Base-by-base conservation (phyloP, 306 rosid species). In the Mimosa bimucronata region DNA sequence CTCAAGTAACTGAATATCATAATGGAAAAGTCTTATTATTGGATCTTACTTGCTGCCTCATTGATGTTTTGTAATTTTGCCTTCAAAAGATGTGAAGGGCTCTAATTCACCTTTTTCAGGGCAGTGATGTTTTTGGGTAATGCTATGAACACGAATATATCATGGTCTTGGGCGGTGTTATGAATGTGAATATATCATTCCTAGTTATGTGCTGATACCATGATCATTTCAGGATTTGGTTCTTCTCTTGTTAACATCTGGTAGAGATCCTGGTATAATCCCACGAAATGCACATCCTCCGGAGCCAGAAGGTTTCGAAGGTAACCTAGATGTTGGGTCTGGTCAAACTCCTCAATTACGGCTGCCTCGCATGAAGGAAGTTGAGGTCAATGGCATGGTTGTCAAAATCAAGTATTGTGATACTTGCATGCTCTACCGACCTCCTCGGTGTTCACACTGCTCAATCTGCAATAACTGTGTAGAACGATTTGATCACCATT, bases 401-500 rank as follows among this genome's bases (percentile, higher is more conserved):
- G 85, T 95, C 65, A 95, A 90, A 87, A 88, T 95, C 83, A 95
- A 95, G 84, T 95, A 95, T 69, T 95, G 99, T 74, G 99, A 95
- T 73, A 95, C 99, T 67, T 95, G 99, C 87, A 93, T 93, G 99
- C 99, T 95, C 68, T 95, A 95, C 79, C 88, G 99, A 65, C 99
- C 99, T 85, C 97, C 99, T 71, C 98, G 99, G 77, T 95, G 99
- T 85, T 95, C 99, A 2, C 99, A 95, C 83, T 95, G 99, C 82
- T 95, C 99, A 29, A 95, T 95, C 74, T 95, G 99, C 90, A 95
- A 95, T 60, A 95, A 95, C 87, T 95, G 98, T 61, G 98, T 95
- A 23, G 97, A 93, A 82, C 87, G 96, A 67, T 95, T 95, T 69
- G 99, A 95, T 83, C 99, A 95, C 80, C 99, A 95, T 83, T 95